Evolutionary conservation across 108 stramenopile genomes (phyloP).

Genomic region (Mediolabrus comicus): DNA sequence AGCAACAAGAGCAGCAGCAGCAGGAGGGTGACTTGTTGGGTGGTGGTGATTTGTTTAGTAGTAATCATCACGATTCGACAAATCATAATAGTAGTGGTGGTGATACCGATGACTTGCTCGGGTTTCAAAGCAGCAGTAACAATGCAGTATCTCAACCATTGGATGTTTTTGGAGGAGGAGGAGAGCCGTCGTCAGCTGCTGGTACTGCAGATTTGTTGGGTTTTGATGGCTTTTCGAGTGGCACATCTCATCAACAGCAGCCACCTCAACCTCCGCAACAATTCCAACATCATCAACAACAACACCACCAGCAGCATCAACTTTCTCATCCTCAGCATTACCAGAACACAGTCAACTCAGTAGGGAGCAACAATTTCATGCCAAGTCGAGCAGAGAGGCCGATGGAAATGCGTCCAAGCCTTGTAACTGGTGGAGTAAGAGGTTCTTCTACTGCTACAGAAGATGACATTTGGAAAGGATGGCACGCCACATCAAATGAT

Average conservation of each 20-base stretch:
- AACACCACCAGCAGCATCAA: neutral
- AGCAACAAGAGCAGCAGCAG: conserved; percentile 10
- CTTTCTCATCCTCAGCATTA: neutral
- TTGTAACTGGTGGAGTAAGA: conserved; percentile 30
- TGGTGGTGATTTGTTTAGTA: conserved; percentile 4
- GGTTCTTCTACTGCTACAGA: neutral
- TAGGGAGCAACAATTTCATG: neutral
- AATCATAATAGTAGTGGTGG: neutral
- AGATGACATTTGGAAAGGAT: conserved; percentile 7
- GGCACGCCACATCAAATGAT: neutral
- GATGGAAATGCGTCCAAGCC: conserved; percentile 19
- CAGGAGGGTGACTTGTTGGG: conserved; percentile 23
- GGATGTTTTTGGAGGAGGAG: neutral
- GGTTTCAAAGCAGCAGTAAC: neutral
- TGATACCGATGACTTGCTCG: neutral
- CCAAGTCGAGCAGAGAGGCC: neutral
- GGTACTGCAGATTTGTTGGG: conserved; percentile 21
- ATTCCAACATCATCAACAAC: neutral
- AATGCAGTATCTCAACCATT: neutral
- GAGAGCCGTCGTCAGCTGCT: neutral
- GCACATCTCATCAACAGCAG: neutral
- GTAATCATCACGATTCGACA: neutral
- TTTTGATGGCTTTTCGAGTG: conserved; percentile 12
- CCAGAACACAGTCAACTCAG: neutral
- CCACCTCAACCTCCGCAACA: neutral